Conservation (phyloP, 352 stramenopile species). For the Aphanomyces euteiches region DNA sequence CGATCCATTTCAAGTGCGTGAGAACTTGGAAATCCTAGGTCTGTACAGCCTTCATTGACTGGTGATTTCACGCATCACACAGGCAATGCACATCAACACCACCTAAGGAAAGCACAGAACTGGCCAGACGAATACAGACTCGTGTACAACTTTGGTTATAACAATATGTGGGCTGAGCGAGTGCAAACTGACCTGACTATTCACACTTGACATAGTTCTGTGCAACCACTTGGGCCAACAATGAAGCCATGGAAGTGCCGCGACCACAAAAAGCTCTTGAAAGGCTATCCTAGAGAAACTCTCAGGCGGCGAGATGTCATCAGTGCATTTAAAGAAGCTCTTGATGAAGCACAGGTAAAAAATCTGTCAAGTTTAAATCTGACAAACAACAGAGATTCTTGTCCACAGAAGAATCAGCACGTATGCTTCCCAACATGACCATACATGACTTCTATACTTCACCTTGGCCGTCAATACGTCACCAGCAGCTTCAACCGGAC, state of each 20-base stretch:
- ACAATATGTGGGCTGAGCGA: slow-evolving; percentile 4
- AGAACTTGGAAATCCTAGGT: slow-evolving; percentile 21
- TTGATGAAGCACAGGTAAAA: slow-evolving; percentile 14
- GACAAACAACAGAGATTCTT: neutral
- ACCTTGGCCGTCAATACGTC: too few species aligned
- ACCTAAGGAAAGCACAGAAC: neutral
- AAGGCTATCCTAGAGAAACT: neutral
- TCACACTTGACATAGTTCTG: neutral
- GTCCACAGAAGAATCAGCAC: neutral
- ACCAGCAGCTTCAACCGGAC: too few species aligned
- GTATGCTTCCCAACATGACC: slow-evolving; percentile 9
- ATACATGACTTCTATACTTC: slow-evolving; percentile 8
- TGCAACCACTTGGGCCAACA: neutral
- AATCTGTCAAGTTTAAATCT: neutral
- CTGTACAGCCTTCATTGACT: neutral
- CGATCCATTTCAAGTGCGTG: slow-evolving; percentile 7
- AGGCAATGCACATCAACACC: slow-evolving; percentile 4
- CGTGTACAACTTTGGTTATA: slow-evolving; percentile 22
- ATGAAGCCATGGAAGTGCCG: slow-evolving; percentile 13
- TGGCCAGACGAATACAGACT: slow-evolving; percentile 7
- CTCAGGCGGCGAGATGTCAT: neutral
- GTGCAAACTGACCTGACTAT: neutral
- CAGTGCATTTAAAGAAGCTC: neutral
- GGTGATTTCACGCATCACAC: neutral
- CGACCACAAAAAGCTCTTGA: slow-evolving; percentile 2